Conservation (phyloP, 768 basidiomycete genomes). For the Epithele typhae region DNA sequence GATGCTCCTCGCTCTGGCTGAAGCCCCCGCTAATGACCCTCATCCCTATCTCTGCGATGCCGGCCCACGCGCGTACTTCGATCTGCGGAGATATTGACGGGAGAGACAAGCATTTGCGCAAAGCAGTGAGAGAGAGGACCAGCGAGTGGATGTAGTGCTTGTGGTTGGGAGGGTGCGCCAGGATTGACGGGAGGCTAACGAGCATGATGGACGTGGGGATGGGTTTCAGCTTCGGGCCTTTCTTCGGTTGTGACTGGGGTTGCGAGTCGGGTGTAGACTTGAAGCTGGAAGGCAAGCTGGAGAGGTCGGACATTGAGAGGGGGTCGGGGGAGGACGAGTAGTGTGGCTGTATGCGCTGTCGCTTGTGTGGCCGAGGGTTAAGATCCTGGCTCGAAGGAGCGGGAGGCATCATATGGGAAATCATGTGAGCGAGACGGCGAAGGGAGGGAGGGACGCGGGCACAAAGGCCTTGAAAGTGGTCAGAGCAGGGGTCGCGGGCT, state of each 20-base stretch:
- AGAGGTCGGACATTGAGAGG: conserved; percentile 5
- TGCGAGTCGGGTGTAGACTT: not conserved
- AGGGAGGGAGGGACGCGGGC: too few species aligned
- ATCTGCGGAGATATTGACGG: conserved; percentile 49
- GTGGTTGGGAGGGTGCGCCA: conserved; percentile 65
- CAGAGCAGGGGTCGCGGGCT: too few species aligned
- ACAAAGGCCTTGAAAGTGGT: too few species aligned
- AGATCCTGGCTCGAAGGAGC: too few species aligned
- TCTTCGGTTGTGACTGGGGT: not conserved
- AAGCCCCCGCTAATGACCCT: conserved; percentile 46
- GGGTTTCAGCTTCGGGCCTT: conserved; percentile 27
- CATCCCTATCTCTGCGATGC: conserved; percentile 66
- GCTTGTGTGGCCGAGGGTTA: conserved; percentile 9
- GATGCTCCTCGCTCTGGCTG: conserved; percentile 29
- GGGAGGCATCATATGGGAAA: too few species aligned
- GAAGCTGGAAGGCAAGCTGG: conserved; percentile 6
- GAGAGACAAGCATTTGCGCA: conserved; percentile 50
- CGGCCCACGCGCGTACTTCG: conserved; percentile 71
- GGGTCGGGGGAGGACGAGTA: not conserved
- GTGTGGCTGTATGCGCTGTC: conserved; percentile 15
- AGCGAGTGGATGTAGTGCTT: conserved; percentile 50
- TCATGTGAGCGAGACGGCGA: too few species aligned
- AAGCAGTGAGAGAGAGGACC: conserved; percentile 48
- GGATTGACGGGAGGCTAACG: conserved; percentile 54
- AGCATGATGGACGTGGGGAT: conserved; percentile 47